phyloP scores from a whole-genome alignment of 768 basidiomycete genomes.

The Boletus reticulatus region DNA sequence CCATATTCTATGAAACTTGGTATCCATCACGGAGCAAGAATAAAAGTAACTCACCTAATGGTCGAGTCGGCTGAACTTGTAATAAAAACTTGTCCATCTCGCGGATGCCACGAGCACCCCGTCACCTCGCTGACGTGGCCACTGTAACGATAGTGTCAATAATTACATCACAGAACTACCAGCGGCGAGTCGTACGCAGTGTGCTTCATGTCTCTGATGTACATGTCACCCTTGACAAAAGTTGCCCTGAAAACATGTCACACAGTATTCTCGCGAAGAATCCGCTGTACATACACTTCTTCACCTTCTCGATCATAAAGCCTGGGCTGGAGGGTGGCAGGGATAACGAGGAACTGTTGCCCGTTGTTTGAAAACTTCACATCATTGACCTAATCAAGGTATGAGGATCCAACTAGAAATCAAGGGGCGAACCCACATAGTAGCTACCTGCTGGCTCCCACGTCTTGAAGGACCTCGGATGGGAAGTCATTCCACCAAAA shows the following conservation, averaged over 20 bases:
- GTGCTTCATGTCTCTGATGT: conserved; percentile 98
- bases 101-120: conserved; percentile 92
- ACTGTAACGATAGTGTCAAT: conserved; percentile 39
- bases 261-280: conserved; percentile 29
- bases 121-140: conserved; percentile 94
- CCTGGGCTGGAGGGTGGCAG: conserved; percentile 85
- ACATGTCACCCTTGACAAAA: conserved; percentile 93
- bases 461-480: conserved; percentile 91
- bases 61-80: conserved; percentile 96
- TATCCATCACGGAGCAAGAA: background rate
- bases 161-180: conserved; percentile 1
- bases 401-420: background rate
- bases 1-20: conserved; percentile 70
- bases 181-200: conserved; percentile 68
- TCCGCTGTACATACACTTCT: conserved; percentile 65
- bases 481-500: conserved; percentile 94
- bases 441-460: conserved; percentile 96
- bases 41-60: conserved; percentile 60
- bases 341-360: conserved; percentile 80
- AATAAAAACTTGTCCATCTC: conserved; percentile 78
- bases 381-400: conserved; percentile 71
- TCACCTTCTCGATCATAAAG: conserved; percentile 92
- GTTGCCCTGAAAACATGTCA: conserved; percentile 63
- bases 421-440: conserved; percentile 51
- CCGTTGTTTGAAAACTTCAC: conserved; percentile 87